phyloP scores from a whole-genome alignment of 257 asterid genomes.

The Osmanthus fragrans region DNA sequence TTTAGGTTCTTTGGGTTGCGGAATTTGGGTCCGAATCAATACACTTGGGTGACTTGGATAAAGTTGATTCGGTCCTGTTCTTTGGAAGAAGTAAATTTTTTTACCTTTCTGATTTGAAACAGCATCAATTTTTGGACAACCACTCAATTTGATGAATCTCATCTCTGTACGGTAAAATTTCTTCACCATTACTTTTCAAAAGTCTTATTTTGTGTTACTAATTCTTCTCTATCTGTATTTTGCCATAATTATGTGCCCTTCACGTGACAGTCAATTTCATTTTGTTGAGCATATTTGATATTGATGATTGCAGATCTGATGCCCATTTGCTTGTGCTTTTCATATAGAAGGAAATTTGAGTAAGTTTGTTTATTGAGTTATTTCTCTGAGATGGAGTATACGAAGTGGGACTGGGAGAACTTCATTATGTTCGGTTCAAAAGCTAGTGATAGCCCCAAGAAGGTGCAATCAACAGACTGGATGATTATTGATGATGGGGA shows the following conservation, averaged over 20 bases:
- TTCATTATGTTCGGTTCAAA: slow-evolving; percentile 51
- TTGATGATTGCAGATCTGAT: slow-evolving; percentile 30
- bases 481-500: slow-evolving; percentile 65
- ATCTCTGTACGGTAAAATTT: slow-evolving; percentile 22
- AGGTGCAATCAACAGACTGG: slow-evolving; percentile 71
- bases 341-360: slow-evolving; percentile 27
- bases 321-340: slow-evolving; percentile 33
- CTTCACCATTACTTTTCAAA: background rate
- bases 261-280: background rate
- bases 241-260: background rate
- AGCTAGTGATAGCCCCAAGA: slow-evolving; percentile 54
- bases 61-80: slow-evolving; percentile 15
- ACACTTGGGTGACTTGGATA: slow-evolving; percentile 12
- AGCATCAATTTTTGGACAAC: slow-evolving; percentile 16
- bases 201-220: slow-evolving; percentile 10
- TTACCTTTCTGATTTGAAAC: slow-evolving; percentile 13
- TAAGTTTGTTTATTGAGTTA: slow-evolving; percentile 32
- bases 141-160: slow-evolving; percentile 34
- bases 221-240: background rate
- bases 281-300: slow-evolving; percentile 5
- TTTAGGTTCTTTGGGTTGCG: slow-evolving; percentile 15
- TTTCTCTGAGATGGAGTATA: slow-evolving; percentile 64
- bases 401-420: slow-evolving; percentile 79
- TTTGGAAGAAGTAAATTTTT: slow-evolving; percentile 10
- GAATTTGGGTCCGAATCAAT: background rate